Base-by-base conservation (phyloP, 2,329 filamentous ascomycete genomes). In the Neoascochyta sp. region DNA sequence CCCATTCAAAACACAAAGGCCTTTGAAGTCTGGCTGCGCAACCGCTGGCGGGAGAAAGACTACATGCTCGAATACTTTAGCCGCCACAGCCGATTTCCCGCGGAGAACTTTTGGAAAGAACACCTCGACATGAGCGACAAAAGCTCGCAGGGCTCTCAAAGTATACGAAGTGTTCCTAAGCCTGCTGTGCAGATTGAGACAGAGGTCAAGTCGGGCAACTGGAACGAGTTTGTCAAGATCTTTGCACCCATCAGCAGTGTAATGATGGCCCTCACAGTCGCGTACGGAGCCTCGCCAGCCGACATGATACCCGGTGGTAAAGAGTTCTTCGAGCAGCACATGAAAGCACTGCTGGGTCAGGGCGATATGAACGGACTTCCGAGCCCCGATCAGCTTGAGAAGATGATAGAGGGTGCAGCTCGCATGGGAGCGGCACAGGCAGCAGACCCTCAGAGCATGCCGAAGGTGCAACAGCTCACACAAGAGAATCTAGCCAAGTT, bases 41-140 rank as follows among this genome's bases (percentile, higher is more conserved):
- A 86, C 34, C 76, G 88, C 24, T 98, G 92, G 92, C 77, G 81
- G 28, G 88, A 95, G 59, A 98, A 98, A 62, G 90, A 98, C 51
- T 78, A 79, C 16, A 71, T 95, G 24, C 77, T 98, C 54, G 88
- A 95, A 47, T 76, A 87, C 44, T 96, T 87, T 58, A 68, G 59
- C 20, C 65, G 64, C 11, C 89, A 81, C 2, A 87, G 84, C 3
- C 76, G 81, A 12, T 95, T 96, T 52, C 92, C 92, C 0, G 72
- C 80, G 4, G 81, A 83, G 42, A 69, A 78, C 15, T 62, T 56
- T 21, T 64, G 62, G 61, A 64, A 65, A 29, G 50, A 63, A 9
- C 57, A 61, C 27, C 60, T 67, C 6, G 64, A 64, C 17, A 55
- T 55, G 44, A 52, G 41, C 17, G 50, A 52, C 9, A 50, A 37